Evolutionary conservation across 768 basidiomycete species (phyloP), one percentile per base, ranked within the genome.

Genomic region (Rhodotorula toruloides): DNA sequence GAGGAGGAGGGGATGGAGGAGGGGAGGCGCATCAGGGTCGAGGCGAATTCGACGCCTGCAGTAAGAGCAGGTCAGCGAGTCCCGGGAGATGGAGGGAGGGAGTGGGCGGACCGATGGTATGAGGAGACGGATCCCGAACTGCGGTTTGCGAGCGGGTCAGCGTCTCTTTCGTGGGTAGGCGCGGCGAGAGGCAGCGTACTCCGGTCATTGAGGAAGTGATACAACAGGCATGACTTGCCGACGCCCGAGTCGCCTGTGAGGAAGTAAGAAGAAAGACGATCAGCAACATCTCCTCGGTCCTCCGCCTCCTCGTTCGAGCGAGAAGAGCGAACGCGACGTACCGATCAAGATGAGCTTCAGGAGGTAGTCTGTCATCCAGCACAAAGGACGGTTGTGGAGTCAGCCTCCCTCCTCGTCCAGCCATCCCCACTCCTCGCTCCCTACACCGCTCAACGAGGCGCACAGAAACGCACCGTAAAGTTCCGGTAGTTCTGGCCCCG

Each of bases 301-400:
- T 21, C 4, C 2, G 8, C 32, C 37, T 29, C 22, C 21, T 13
- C 22, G 25, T 29, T 11, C 2, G 27, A 34, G 43, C 40, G 19
- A 61, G 27, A 36, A 54, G n/a, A n/a, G n/a, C n/a, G 44, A 25
- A 4, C 0, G n/a, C 40, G 8, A 27, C 81, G 65, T 72, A 90
- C 94, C 94, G 74, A 97, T 91, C 72, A 98, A 85, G 76, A 97
- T 96, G 79, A 92, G 91, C 81, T 99, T 99, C 86, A 97, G 91
- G 72, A 99, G 84, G 78, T 96, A 98, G 80, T 99, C 96, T 96
- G 66, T 9, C 31, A 29, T 3, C 6, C 27, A 1, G 29, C 34
- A 37, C 2, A 4, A 25, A 25, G 19, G 12, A 55, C 11, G 19
- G 27, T 42, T n/a, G n/a, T n/a, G n/a, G n/a, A n/a, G n/a, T n/a